phyloP scores from a whole-genome alignment of 805 yeast species.

The Cyberlindnera misumaiensis region DNA sequence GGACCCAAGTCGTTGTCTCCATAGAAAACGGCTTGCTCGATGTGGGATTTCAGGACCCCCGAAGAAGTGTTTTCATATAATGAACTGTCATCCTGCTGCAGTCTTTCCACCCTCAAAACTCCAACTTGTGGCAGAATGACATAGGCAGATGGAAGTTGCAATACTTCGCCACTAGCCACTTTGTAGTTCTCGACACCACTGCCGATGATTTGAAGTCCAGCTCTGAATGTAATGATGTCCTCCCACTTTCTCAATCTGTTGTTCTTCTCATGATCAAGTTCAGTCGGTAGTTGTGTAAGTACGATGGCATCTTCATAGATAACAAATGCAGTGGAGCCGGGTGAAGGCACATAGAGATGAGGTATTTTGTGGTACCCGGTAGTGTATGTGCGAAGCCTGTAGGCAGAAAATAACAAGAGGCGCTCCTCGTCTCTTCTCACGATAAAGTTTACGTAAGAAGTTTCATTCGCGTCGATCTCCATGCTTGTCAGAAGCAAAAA shows the following conservation, averaged over 20 bases:
- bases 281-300: conserved; percentile 50
- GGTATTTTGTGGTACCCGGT: conserved; percentile 33
- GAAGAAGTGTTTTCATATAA: conserved; percentile 25
- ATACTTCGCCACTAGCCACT: conserved; percentile 17
- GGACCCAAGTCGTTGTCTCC: conserved; percentile 38
- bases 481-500: conserved; percentile 42
- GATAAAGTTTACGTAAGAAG: conserved; percentile 45
- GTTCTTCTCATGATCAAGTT: conserved; percentile 26
- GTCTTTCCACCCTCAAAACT: conserved; percentile 51
- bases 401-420: conserved; percentile 54
- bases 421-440: conserved; percentile 44
- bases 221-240: conserved; percentile 58
- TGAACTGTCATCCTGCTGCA: conserved; percentile 16
- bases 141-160: conserved; percentile 38
- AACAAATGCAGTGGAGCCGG: conserved; percentile 54
- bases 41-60: conserved; percentile 49
- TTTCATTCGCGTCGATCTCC: conserved; percentile 21
- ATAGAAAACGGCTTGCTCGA: conserved; percentile 80
- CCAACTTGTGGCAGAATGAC: conserved; percentile 52
- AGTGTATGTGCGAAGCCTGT: conserved; percentile 49
- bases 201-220: conserved; percentile 49
- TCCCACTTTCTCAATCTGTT: conserved; percentile 62
- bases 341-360: conserved; percentile 47
- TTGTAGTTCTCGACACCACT: conserved; percentile 43
- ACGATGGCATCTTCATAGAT: conserved; percentile 55